phyloP scores from a whole-genome alignment of 306 rosid genomes.

The Prunus dulcis region DNA sequence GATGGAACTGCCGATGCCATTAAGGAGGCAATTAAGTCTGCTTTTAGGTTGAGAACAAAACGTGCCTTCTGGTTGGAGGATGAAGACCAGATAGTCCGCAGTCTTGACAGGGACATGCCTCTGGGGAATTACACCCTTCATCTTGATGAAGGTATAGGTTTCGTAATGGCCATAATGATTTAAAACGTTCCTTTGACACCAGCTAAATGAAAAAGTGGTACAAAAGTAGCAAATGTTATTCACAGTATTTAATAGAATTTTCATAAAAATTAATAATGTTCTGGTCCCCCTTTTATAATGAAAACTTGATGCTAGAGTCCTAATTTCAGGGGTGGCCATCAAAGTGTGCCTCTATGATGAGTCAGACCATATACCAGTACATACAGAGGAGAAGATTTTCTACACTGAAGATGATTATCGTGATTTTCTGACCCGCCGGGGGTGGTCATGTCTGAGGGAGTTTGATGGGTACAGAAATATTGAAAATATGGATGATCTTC shows the following conservation, averaged over 20 bases:
- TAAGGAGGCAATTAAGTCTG: slow-evolving; percentile 86
- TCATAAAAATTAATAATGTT: neutral
- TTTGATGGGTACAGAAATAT: slow-evolving; percentile 75
- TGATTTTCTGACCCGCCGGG: slow-evolving; percentile 71
- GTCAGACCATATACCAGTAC: slow-evolving; percentile 72
- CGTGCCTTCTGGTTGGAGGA: slow-evolving; percentile 98
- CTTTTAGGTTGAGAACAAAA: slow-evolving; percentile 86
- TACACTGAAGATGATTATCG: slow-evolving; percentile 89
- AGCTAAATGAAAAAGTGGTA: neutral
- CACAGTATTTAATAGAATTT: neutral
- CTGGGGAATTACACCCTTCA: slow-evolving; percentile 88
- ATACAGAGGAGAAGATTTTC: slow-evolving; percentile 78
- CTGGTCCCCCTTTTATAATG: neutral
- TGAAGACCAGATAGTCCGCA: slow-evolving; percentile 84
- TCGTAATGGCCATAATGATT: neutral
- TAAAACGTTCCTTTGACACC: neutral
- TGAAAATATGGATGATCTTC: slow-evolving; percentile 88
- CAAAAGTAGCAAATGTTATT: neutral
- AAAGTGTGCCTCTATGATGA: slow-evolving; percentile 81
- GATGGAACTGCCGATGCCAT: slow-evolving; percentile 90
- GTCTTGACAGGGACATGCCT: slow-evolving; percentile 97
- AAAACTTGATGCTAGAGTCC: slow-evolving; percentile 19
- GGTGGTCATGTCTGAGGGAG: slow-evolving; percentile 79
- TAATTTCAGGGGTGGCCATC: slow-evolving; percentile 72
- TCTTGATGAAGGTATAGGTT: slow-evolving; percentile 79